Evolutionary conservation across 768 basidiomycete species (phyloP), one percentile per base, ranked within the genome.

Genomic region (Serendipita vermifera): DNA sequence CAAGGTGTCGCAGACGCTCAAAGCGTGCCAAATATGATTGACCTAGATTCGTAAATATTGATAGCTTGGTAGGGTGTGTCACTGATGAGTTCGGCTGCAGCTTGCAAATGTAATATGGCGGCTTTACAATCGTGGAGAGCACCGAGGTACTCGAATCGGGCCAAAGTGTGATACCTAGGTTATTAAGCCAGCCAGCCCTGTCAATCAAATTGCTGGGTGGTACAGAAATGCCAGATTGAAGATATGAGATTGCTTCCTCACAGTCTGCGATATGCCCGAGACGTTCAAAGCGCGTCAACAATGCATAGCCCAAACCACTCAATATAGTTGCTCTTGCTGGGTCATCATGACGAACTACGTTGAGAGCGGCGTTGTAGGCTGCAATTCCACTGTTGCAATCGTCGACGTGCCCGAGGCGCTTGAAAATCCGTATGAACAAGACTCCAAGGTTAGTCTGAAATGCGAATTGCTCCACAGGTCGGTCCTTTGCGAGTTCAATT

Each of bases 401-500:
- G 39, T n/a, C 39, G 26, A 41, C 6, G 20, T 13, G 9, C 11
- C 48, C 20, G 13, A 29, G 20, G 32, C 32, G 48, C 31, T 53
- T 17, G 32, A 53, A 53, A 17, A 17, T 17, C 7, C 6, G 9
- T 29, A 9, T 5, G 31, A 53, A 29, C 20, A 29, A 53, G 15
- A 7, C 6, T n/a, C 39, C 39, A 7, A 41, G 39, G 15, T 41
- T 41, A 26, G 17, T 41, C 15, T 20, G 15, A 17, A 17, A 41
- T 6, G 17, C 27, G 15, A 26, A 26, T n/a, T 41, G 17, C 17
- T 41, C 7, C 9, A n/a, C 6, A 36, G 46, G 46, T 4, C 38
- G 24, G 24, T 61, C 43, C 3, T 54, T 29, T 29, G 60, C 60
- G 20, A 61, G 55, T n/a, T 54, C 17, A 48, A 61, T 14, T 27